These are phyloP conservation scores for Thielaviopsis euricoi DNA, from an alignment of 2,329 filamentous ascomycete genomes.

Conservation along the genomic window DNA sequence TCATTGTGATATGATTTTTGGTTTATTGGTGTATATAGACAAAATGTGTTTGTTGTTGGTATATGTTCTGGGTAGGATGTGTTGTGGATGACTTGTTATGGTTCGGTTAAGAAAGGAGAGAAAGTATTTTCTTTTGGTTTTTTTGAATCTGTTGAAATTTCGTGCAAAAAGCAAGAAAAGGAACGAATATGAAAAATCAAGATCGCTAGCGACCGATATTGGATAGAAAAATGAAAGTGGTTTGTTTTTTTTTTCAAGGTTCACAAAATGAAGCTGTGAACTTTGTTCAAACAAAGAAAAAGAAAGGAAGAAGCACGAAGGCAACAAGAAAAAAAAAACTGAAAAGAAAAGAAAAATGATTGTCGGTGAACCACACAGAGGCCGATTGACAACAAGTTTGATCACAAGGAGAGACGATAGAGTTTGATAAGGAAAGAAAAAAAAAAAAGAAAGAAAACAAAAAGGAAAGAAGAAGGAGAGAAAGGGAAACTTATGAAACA, in stretches of 20 bases:
- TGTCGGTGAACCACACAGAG: conserved; percentile 11
- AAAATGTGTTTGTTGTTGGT: conserved; percentile 7
- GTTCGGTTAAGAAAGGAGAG: not conserved
- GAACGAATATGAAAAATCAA: not conserved
- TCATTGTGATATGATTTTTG: conserved; percentile 27
- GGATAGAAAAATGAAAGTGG: conserved; percentile 1
- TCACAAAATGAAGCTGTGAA: not conserved
- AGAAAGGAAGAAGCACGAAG: not conserved
- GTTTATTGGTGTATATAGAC: conserved; percentile 8
- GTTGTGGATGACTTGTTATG: not conserved
- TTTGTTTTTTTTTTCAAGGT: conserved; percentile 1
- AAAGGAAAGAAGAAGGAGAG: not conserved
- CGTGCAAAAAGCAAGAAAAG: not conserved
- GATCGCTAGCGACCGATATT: conserved; percentile 8
- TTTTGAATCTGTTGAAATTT: not conserved
- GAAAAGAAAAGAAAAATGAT: conserved; percentile 12
- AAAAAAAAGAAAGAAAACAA: not conserved
- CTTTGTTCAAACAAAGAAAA: not conserved
- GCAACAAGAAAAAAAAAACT: conserved; percentile 10
- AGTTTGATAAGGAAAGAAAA: not conserved
- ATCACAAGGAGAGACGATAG: not conserved
- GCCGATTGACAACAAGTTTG: not conserved
- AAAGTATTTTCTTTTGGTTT: not conserved
- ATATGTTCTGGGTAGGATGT: conserved; percentile 8
- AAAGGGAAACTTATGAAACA: not conserved